Conservation (phyloP, 176 grass and related monocot genomes). For the Luzula sylvatica region DNA sequence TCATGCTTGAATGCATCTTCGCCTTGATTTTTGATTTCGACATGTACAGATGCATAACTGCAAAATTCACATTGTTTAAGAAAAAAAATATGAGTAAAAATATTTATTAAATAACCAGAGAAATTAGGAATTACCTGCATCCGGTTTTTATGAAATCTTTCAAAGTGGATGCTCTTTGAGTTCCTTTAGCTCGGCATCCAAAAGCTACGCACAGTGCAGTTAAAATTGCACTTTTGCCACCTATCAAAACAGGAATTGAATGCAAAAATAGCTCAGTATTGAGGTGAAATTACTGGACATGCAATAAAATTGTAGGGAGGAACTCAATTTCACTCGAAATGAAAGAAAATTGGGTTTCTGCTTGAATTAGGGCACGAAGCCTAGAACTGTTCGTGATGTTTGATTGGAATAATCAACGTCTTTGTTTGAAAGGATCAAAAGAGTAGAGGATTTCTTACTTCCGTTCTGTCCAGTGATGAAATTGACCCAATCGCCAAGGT, state of each 20-base stretch:
- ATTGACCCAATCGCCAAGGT: slow-evolving; percentile 53
- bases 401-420: not conserved
- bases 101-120: slow-evolving; percentile 1
- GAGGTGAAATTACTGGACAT: too few relatives aligned
- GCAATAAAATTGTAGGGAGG: too few relatives aligned
- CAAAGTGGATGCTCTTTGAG: slow-evolving; percentile 58
- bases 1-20: slow-evolving; percentile 90
- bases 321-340: too few relatives aligned
- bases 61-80: slow-evolving; percentile 16
- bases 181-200: slow-evolving; percentile 72
- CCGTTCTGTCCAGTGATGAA: slow-evolving; percentile 96
- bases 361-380: too few relatives aligned
- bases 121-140: slow-evolving; percentile 45
- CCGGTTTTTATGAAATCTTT: slow-evolving; percentile 93
- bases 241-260: slow-evolving; percentile 5
- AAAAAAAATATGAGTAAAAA: slow-evolving; percentile 11
- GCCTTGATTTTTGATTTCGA: slow-evolving; percentile 75
- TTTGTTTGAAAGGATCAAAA: not conserved
- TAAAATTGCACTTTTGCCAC: slow-evolving; percentile 86
- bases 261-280: too few relatives aligned
- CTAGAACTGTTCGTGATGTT: too few relatives aligned
- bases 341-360: too few relatives aligned
- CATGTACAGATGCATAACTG: slow-evolving; percentile 61
- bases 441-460: slow-evolving; percentile 26
- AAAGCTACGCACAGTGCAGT: slow-evolving; percentile 88